Base-by-base conservation (phyloP, 2,329 filamentous ascomycete species). In the Helotiales sp. region DNA sequence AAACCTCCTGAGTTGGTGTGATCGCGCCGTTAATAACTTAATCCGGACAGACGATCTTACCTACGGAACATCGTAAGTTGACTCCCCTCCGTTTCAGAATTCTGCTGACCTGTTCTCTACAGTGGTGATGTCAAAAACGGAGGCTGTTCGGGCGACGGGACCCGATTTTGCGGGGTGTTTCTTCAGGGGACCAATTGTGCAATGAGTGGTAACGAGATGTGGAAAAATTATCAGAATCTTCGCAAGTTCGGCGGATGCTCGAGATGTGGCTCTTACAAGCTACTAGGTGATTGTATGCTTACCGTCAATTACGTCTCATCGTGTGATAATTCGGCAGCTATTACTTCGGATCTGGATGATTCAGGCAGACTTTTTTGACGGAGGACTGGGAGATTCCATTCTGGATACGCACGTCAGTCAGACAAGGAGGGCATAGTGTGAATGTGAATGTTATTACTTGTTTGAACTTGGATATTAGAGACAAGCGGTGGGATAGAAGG, bases 181-280 rank as follows among this genome's bases (percentile, higher is more conserved):
- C 24, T 60, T 8, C 57, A 60, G 28, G 57, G 57, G 5, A 26
- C 10, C 5, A 47, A 47, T 8, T 60, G 57, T 47, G 10, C 57
- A 10, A 40, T 60, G 24, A 60, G 57, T 17, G 57, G 57, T 8
- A 60, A 60, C 37, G 34, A 60, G 8, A 60, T 60, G 22, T 60
- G 57, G 37, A 13, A 40, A 2, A 40, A 8, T 11, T 47, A 47
- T 24, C 57, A 60, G 22, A 13, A 47, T 22, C n/a, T 60, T 47
- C 37, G 37, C 6, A 60, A 45, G 2, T 10, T 60, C 24, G 57
- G 37, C 22, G 57, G 37, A 22, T 60, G 37, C 37, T 24, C 6
- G 3, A 60, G n/a, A 20, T 60, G 57, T 60, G 37, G 57, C 10
- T 60, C 57, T 43, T 60, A 60, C 37, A 20, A 60, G 2, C 32